A percentile compares a stretch with the other conserved stretches of the same genome.
phyloP scores from a whole-genome alignment of 495 filamentous ascomycete species.

The Podospora sp. region DNA sequence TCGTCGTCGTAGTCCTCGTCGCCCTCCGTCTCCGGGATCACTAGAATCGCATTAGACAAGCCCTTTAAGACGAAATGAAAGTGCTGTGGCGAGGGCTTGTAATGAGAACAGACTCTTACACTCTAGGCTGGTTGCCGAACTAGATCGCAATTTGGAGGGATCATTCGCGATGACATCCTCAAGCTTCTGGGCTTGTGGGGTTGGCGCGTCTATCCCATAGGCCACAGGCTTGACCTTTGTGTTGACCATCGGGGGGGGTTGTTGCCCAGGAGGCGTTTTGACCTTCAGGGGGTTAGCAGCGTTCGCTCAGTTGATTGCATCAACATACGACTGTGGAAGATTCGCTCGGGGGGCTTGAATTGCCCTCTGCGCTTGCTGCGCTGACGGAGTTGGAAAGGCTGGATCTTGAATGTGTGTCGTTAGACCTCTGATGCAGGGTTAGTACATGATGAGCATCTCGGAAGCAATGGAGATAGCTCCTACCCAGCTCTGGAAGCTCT shows the following conservation, averaged over 20 bases:
- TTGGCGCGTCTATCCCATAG: conserved; percentile 69
- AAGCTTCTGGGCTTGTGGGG: conserved; percentile 80
- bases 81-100: neutral
- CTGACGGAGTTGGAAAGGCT: conserved; percentile 28
- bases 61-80: neutral
- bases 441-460: conserved; percentile 18
- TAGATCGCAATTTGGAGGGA: conserved; percentile 45
- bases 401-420: conserved; percentile 32
- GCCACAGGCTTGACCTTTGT: conserved; percentile 68
- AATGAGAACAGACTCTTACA: conserved; percentile 49
- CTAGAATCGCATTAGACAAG: conserved; percentile 29
- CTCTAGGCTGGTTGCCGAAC: conserved; percentile 68
- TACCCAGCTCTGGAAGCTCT: conserved; percentile 78
- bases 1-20: conserved; percentile 47
- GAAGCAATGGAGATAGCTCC: conserved; percentile 20
- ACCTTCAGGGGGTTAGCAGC: conserved; percentile 28
- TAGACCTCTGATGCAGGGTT: conserved; percentile 38
- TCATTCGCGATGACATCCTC: conserved; percentile 59
- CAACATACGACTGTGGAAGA: conserved; percentile 35
- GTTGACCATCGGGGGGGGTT: conserved; percentile 64
- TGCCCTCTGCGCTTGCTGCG: conserved; percentile 30
- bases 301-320: neutral
- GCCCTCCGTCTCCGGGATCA: conserved; percentile 55
- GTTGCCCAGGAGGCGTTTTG: conserved; percentile 40
- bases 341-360: conserved; percentile 39